Conservation (phyloP, 2,329 filamentous ascomycete genomes). For the Ceratocystis cubensis region DNA sequence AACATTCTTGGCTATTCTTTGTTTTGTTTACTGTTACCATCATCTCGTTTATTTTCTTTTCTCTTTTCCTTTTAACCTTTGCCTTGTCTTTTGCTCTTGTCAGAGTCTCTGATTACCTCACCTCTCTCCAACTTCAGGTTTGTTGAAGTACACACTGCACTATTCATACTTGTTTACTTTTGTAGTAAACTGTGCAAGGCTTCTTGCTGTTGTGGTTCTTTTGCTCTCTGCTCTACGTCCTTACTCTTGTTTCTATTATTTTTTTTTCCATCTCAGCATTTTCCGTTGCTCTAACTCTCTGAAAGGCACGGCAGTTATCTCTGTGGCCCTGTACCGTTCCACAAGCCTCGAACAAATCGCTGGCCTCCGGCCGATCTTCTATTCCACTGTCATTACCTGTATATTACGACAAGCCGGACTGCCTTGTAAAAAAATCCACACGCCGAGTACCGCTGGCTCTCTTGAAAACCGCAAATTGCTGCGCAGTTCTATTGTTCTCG, state of each 20-base stretch:
- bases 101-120: conserved; percentile 1
- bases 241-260: neutral
- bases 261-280: too few relatives aligned
- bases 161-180: neutral
- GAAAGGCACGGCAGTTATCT: neutral
- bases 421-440: neutral
- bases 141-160: neutral
- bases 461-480: neutral
- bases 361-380: too few relatives aligned
- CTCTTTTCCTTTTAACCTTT: conserved; percentile 12
- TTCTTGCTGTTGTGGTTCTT: neutral
- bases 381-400: neutral
- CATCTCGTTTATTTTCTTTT: conserved; percentile 15
- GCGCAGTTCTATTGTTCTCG: neutral
- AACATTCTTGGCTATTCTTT: conserved; percentile 1
- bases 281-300: neutral
- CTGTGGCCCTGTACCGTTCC: neutral
- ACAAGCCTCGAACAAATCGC: too few relatives aligned
- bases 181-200: neutral
- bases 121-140: neutral
- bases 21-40: conserved; percentile 19
- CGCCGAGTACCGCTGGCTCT: neutral
- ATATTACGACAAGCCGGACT: neutral
- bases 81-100: conserved; percentile 20
- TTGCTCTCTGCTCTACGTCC: neutral